Evolutionary conservation across 495 filamentous ascomycete genomes (phyloP), one percentile per base, ranked within the genome.

Genomic region (Mytilinidion resinicola): DNA sequence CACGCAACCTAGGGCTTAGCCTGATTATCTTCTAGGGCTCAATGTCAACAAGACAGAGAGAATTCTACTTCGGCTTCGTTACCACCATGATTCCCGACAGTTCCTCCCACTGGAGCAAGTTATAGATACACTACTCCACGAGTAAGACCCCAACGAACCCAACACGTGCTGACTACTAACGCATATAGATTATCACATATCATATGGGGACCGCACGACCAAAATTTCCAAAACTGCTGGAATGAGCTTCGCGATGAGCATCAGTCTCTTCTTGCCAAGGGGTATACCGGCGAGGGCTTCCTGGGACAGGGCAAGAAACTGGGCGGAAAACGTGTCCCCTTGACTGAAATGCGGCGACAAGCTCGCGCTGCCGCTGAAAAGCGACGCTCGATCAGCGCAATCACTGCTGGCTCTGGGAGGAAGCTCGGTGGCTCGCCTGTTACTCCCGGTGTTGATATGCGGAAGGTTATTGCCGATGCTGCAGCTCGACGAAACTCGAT

Each of bases 211-310:
- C 88, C 89, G 0, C 93, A 98, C 67, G 83, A 96, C 56, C 80
- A 76, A 38, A 78, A 87, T 12, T 96, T 96, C 67, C 83, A 96
- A 60, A 83, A 82, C 4, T 74, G 96, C 17, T 95, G 91, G 87
- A 85, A 96, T 56, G 83, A 95, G 60, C 82, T 96, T 8, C 84
- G 91, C 25, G 86, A 90, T 52, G 91, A 96, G 66, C 85, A 95
- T 63, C 80, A 89, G 59, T 78, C 81, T 20, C 79, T 96, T 9
- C 62, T 81, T 15, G 68, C 78, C 48, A 91, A 91, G 70, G 93
- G 93, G 20, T 96, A 95, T 68, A 95, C 87, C 10, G 93, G 93
- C 21, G 91, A 96, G 72, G 88, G 90, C 8, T 96, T 96, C 77
- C 75, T 95, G 12, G 85, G 84, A 0, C 69, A 84, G 44, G 91